These are phyloP conservation scores for Xylaria multiplex DNA, from an alignment of 2,329 filamentous ascomycete species.

Conservation along the genomic window DNA sequence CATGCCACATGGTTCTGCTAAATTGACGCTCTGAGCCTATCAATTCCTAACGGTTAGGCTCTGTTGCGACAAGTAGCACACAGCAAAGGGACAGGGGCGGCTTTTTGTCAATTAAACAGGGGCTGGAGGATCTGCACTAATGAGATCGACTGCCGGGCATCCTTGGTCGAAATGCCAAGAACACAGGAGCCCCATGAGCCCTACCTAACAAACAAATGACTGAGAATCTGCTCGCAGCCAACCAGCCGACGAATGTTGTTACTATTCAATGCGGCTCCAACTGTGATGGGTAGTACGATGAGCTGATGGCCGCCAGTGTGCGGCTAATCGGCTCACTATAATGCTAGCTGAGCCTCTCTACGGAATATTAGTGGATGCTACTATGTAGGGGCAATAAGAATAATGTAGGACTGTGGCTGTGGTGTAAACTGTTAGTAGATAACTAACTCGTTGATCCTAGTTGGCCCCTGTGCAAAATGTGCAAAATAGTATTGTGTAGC, in stretches of 20 bases:
- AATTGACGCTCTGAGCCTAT: conserved; percentile 4
- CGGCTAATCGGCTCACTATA: not conserved
- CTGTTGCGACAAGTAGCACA: not conserved
- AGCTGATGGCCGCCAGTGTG: not conserved
- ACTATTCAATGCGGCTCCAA: no score
- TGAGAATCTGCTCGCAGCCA: no score
- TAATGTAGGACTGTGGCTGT: no score
- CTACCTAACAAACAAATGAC: no score
- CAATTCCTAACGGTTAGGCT: not conserved
- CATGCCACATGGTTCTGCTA: not conserved
- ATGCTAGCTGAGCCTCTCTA: conserved; percentile 2
- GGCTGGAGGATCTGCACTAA: not conserved
- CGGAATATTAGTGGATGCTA: not conserved
- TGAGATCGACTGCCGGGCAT: not conserved
- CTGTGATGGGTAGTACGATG: conserved; percentile 2
- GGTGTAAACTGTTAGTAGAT: no score
- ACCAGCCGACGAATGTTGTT: no score
- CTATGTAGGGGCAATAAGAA: no score
- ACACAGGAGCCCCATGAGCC: not conserved
- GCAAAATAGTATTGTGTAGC: not conserved
- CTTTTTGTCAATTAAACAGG: not conserved
- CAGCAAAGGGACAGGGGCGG: not conserved
- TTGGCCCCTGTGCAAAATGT: conserved; percentile 1
- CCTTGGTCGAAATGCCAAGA: conserved; percentile 5
- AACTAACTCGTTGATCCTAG: no score